Evolutionary conservation across 331 rosid genomes (phyloP).

Genomic region (Ulmus americana): DNA sequence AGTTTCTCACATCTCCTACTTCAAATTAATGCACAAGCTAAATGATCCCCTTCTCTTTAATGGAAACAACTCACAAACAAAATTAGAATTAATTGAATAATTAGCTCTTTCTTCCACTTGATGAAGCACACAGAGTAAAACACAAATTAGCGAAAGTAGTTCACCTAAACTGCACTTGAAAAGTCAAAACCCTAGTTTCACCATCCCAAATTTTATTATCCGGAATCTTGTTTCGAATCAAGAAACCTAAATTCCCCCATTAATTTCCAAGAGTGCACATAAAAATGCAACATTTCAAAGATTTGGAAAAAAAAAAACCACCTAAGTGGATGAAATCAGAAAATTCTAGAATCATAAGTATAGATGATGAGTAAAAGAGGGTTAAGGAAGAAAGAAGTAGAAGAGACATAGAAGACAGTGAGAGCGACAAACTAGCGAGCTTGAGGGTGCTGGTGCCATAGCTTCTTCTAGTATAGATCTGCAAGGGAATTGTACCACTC

Average conservation of each 20-base stretch:
- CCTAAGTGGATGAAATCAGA: neutral
- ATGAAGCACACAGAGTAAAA: too few species aligned
- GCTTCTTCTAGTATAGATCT: constrained; percentile 99
- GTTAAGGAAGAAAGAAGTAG: neutral
- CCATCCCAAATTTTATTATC: neutral
- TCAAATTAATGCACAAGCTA: too few species aligned
- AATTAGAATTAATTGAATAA: neutral
- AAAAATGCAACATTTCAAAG: neutral
- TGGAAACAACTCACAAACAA: neutral
- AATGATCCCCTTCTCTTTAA: neutral
- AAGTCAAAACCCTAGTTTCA: constrained; percentile 9
- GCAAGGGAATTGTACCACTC: constrained; percentile 92
- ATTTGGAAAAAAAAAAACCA: constrained; percentile 23
- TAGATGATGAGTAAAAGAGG: neutral
- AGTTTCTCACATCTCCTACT: neutral
- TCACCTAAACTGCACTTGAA: neutral
- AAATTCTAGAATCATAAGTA: neutral
- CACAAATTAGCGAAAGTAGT: too few species aligned
- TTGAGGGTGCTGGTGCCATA: constrained; percentile 98
- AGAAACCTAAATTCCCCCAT: constrained; percentile 18
- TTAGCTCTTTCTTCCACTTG: neutral
- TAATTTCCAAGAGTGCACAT: neutral
- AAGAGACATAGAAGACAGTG: constrained; percentile 70
- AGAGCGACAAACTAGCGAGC: constrained; percentile 95
- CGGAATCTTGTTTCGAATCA: neutral